Evolutionary conservation across 2,329 filamentous ascomycete species (phyloP), one percentile per base, ranked within the genome.

Genomic region (Phymatotrichopsis omnivora): DNA sequence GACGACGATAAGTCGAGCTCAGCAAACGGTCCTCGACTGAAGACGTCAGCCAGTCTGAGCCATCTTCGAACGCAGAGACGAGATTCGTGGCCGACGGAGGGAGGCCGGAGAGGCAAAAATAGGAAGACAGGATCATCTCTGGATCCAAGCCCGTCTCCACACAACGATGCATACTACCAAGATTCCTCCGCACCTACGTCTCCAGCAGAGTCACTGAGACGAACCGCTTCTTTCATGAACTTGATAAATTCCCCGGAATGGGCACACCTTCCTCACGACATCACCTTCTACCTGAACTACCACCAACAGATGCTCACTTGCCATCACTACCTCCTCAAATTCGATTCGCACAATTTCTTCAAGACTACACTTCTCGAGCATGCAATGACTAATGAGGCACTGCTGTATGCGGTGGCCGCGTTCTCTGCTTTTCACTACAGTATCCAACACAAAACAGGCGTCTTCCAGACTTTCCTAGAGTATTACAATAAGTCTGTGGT

Each of bases 401-500:
- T 96, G 8, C 71, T 95, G 4, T 86, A 94, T 61, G 86, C 87
- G 1, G 67, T 95, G 4, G 82, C 87, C 7, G 85, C 82, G 0
- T 96, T 95, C 61, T 74, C 89, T 8, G 84, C 87, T 0, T 96
- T 95, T 59, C 85, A 93, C 56, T 74, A 81, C 55, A 82, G 82
- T 2, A 63, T 95, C 37, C 71, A 73, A 29, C 76, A 80, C 37
- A 75, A 80, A 1, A 68, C 78, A 37, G 84, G 82, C 17, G 79
- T 78, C 54, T 77, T 96, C 20, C 74, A 82, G 50, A 78, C 82
- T 41, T 96, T 96, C 57, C 69, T 96, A 22, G 75, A 78, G 47
- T 94, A 93, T 60, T 95, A 96, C 67, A 87, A 94, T 63, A 81
- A 78, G 60, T 87, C 89, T 7, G 81, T 98, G 22, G 80, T 75